Conservation (phyloP, 352 stramenopile species). For the Pythium folliculosum region DNA sequence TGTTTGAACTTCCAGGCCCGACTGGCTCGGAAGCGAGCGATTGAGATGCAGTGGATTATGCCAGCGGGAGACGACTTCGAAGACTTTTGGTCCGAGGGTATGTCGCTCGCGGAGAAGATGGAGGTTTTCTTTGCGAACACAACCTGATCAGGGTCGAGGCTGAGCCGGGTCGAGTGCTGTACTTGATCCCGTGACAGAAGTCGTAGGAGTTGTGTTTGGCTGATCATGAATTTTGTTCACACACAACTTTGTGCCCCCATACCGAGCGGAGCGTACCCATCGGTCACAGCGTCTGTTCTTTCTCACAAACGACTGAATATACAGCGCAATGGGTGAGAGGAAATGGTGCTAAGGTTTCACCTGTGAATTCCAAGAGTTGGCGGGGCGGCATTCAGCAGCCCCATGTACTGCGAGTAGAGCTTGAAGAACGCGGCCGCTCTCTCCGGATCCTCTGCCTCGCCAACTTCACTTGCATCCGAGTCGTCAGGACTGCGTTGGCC, state of each 20-base stretch:
- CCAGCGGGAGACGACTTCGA: slow-evolving; percentile 22
- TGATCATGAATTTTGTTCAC: too few species aligned
- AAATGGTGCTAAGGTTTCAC: neutral
- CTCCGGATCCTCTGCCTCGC: slow-evolving; percentile 1
- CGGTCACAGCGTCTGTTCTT: too few species aligned
- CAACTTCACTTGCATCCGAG: neutral
- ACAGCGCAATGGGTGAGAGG: too few species aligned
- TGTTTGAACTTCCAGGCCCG: slow-evolving; percentile 16
- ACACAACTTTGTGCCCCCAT: too few species aligned
- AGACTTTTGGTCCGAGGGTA: slow-evolving; percentile 26
- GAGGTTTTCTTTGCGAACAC: slow-evolving; percentile 17
- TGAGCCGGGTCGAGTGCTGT: too few species aligned
- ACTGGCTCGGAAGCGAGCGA: slow-evolving; percentile 17
- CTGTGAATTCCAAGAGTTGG: neutral
- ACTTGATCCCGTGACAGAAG: too few species aligned
- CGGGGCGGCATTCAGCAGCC: slow-evolving; percentile 35
- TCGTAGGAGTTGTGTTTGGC: too few species aligned
- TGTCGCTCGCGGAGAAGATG: slow-evolving; percentile 27
- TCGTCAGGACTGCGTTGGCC: neutral
- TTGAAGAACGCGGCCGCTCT: slow-evolving; percentile 38
- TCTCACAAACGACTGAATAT: too few species aligned
- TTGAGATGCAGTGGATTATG: slow-evolving; percentile 17
- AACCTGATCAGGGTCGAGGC: too few species aligned
- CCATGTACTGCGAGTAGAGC: slow-evolving; percentile 46
- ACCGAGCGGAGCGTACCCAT: too few species aligned